Evolutionary conservation across 1,284 basidiomycete genomes (phyloP).

Genomic region (Vanrija pseudolonga): DNA sequence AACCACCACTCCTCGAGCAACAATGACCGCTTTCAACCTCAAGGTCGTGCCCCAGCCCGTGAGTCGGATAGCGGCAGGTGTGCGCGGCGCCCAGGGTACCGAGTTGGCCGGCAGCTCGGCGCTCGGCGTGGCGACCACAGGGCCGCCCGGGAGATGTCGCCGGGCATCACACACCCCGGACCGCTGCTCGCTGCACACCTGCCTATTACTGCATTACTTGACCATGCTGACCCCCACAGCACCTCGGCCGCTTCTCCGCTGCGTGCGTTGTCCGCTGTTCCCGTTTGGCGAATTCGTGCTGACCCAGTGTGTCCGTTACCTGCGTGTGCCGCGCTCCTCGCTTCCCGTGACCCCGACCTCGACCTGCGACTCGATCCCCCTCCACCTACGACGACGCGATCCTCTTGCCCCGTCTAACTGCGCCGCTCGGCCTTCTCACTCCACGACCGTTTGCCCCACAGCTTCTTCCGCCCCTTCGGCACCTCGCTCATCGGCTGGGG

Average conservation of each 20-base stretch:
- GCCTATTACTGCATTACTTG: not conserved
- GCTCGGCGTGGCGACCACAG: no score
- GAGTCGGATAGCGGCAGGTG: not conserved
- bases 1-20: not conserved
- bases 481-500: slow-evolving; percentile 41
- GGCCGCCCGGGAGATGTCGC: no score
- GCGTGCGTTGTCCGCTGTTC: slow-evolving; percentile 23
- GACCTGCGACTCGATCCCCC: not conserved
- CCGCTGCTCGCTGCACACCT: not conserved
- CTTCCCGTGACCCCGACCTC: not conserved
- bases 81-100: no score
- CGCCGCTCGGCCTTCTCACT: not conserved
- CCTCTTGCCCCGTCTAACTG: not conserved
- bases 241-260: slow-evolving; percentile 30
- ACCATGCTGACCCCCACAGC: slow-evolving; percentile 13
- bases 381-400: not conserved
- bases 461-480: slow-evolving; percentile 34
- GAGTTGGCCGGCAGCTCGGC: no score
- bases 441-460: slow-evolving; percentile 8
- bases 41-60: slow-evolving; percentile 15
- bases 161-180: not conserved
- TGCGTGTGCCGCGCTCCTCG: not conserved
- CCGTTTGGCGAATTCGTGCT: not conserved
- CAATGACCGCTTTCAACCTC: slow-evolving; percentile 8
- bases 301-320: not conserved